These are phyloP conservation scores for Talaromyces sp. DNA, from an alignment of 2,329 filamentous ascomycete species.

Conservation along the genomic window DNA sequence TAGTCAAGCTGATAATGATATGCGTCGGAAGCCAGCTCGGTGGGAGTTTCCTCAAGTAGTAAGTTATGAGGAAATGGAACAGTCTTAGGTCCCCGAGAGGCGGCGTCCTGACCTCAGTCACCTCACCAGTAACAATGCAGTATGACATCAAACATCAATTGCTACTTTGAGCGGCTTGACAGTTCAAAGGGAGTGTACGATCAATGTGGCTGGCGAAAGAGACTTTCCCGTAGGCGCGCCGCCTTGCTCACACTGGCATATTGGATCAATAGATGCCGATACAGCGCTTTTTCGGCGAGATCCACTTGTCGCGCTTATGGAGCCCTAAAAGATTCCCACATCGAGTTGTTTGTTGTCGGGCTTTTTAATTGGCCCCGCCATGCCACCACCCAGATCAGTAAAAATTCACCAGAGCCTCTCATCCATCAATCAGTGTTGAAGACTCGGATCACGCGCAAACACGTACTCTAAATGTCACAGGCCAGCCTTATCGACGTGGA, in stretches of 20 bases:
- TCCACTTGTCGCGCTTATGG: constrained; percentile 9
- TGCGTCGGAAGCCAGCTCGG: background rate
- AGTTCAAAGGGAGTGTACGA: background rate
- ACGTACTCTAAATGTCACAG: background rate
- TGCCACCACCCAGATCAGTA: background rate
- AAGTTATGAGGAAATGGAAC: background rate
- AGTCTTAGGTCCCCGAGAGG: background rate
- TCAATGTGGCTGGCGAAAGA: background rate
- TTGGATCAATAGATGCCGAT: background rate
- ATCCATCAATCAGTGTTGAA: constrained; percentile 7
- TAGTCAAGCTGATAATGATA: background rate
- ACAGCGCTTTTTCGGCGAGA: background rate
- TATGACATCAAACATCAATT: constrained; percentile 3
- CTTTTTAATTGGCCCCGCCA: background rate
- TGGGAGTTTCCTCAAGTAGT: background rate
- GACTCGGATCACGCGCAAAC: background rate
- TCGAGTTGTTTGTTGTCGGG: background rate
- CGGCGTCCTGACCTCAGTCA: background rate
- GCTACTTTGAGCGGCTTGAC: background rate
- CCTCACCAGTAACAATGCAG: constrained; percentile 3
- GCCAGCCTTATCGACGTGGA: background rate
- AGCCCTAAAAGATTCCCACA: background rate
- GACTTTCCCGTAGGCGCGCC: background rate
- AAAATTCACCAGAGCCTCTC: background rate
- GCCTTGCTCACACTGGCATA: background rate